Evolutionary conservation across 257 asterid genomes (phyloP).

Genomic region (Solanum phureja): DNA sequence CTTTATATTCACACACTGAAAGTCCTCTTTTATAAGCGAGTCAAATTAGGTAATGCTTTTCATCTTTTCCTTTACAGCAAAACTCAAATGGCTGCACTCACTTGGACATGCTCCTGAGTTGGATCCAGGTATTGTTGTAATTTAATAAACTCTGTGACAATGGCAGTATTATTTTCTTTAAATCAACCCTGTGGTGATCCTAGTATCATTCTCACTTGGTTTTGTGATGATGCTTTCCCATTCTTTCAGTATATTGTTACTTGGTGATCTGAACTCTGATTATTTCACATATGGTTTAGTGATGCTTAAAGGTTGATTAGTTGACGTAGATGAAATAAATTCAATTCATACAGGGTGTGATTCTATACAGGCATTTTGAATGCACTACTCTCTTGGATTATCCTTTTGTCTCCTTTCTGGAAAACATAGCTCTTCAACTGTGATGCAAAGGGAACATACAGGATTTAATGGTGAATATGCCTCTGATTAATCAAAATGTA

Average conservation of each 20-base stretch:
- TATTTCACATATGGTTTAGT: not conserved
- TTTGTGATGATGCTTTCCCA: not conserved
- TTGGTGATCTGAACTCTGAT: not conserved
- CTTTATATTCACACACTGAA: not conserved
- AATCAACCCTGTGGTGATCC: not conserved
- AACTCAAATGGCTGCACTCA: constrained; percentile 35
- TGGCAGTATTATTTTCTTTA: not conserved
- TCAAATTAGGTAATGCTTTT: not conserved
- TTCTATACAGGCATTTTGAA: not conserved
- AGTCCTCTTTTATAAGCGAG: not conserved
- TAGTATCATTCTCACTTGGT: not conserved
- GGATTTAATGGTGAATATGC: not conserved
- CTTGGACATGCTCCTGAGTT: constrained; percentile 68
- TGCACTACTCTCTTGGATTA: not conserved
- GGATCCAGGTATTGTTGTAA: constrained; percentile 68
- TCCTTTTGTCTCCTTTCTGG: not conserved
- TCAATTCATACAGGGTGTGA: not conserved
- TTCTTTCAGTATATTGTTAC: not conserved
- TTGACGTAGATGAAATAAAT: not conserved
- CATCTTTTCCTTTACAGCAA: constrained; percentile 29
- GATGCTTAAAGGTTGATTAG: not conserved
- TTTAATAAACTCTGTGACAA: not conserved
- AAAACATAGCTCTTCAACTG: not conserved
- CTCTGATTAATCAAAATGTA: not conserved
- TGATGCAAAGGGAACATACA: not conserved